Evolutionary conservation across 1,284 basidiomycete species (phyloP).

Genomic region (Meripilus lineatus): DNA sequence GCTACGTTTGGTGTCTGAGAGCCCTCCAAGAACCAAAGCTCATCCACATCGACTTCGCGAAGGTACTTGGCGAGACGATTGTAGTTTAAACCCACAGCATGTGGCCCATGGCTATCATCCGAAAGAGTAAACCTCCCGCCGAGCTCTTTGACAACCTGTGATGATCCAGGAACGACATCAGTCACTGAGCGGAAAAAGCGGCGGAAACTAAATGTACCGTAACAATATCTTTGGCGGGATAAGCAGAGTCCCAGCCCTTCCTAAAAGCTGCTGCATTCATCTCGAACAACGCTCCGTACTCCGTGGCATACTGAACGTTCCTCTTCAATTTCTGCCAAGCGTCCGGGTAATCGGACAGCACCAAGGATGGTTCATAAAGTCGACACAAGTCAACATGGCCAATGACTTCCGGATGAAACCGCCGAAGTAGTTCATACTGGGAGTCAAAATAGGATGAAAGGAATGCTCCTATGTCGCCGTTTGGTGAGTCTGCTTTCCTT

Average conservation of each 20-base stretch:
- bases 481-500: slow-evolving; percentile 15
- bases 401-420: slow-evolving; percentile 83
- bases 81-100: slow-evolving; percentile 89
- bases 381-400: slow-evolving; percentile 93
- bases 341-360: slow-evolving; percentile 46
- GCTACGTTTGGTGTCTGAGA: slow-evolving; percentile 33
- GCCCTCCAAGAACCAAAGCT: slow-evolving; percentile 64
- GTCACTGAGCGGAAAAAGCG: slow-evolving; percentile 2
- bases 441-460: slow-evolving; percentile 78
- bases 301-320: slow-evolving; percentile 72
- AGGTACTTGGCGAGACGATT: slow-evolving; percentile 65
- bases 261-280: slow-evolving; percentile 89
- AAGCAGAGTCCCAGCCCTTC: slow-evolving; percentile 86
- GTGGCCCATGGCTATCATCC: slow-evolving; percentile 93
- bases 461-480: slow-evolving; percentile 37
- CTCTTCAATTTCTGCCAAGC: slow-evolving; percentile 68
- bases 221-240: slow-evolving; percentile 78
- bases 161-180: background rate
- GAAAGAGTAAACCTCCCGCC: slow-evolving; percentile 83
- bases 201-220: slow-evolving; percentile 43
- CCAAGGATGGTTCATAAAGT: slow-evolving; percentile 64
- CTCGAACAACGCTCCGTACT: slow-evolving; percentile 92
- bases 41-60: slow-evolving; percentile 48
- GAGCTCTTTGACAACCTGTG: slow-evolving; percentile 61
- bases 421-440: slow-evolving; percentile 66